Base-by-base conservation (phyloP, 768 basidiomycete species). In the Kwoniella mangroviensis region DNA sequence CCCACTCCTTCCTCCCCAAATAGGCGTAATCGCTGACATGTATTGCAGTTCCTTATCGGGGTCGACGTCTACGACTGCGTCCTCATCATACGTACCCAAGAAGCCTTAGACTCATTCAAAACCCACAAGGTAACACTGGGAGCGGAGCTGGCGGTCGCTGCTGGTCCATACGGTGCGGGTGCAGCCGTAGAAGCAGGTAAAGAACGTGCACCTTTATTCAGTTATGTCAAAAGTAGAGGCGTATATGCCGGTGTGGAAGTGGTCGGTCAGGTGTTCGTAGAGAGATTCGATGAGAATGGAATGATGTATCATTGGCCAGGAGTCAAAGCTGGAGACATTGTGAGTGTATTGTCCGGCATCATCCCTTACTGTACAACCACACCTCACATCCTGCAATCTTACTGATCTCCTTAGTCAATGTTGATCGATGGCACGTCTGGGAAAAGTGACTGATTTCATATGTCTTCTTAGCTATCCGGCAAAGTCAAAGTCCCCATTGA, bases 21-120 rank as follows among this genome's bases (percentile, higher is more conserved):
- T n/a, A n/a, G n/a, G n/a, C n/a, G n/a, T n/a, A n/a, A n/a, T n/a
- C n/a, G n/a, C n/a, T n/a, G n/a, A n/a, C n/a, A n/a, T n/a, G n/a
- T n/a, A n/a, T n/a, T n/a, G n/a, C n/a, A n/a, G 65, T 82, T 84
- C 69, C 71, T 84, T 53, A 62, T 82, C 51, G 83, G 83, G 13
- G 70, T 83, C 17, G 83, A 84, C 68, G 78, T 84, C 26, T 84
- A 80, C 70, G 83, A 84, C 65, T 79, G 78, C 24, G 74, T 84
- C 56, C 79, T 84, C 15, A 74, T 84, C 57, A 80, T 84, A 17
- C 74, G 82, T 24, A 75, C 80, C 3, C 77, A 78, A 71, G 65
- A 75, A 49, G 83, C 82, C 0, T 70, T 84, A 26, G 79, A 82
- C 58, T 78, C 79, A 1, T 84, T 84, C 69, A 67, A 64, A 22